Conservation (phyloP, 1,284 basidiomycete species). For the Tremellales sp. region DNA sequence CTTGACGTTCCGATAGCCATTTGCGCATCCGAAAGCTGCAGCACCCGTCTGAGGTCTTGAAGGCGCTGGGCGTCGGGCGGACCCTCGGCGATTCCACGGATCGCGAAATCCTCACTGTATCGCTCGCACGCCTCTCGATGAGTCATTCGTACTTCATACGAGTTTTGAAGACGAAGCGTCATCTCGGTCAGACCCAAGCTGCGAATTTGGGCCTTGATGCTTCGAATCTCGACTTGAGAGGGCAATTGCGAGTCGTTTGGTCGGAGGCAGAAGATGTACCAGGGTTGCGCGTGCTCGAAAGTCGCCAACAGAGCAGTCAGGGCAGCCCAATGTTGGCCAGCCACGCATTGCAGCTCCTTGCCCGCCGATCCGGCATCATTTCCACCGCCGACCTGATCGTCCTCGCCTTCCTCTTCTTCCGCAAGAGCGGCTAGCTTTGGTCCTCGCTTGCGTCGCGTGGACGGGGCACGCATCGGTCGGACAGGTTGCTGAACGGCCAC, state of each 20-base stretch:
- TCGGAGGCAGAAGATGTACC: conserved; percentile 89
- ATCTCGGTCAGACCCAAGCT: conserved; percentile 77
- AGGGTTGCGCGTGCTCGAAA: conserved; percentile 81
- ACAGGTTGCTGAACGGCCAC: conserved; percentile 88
- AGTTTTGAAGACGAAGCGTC: conserved; percentile 60
- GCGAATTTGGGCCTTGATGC: conserved; percentile 86
- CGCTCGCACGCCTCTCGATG: conserved; percentile 82
- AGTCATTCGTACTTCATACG: conserved; percentile 79
- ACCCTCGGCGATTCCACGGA: conserved; percentile 45
- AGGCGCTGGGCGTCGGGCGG: conserved; percentile 46
- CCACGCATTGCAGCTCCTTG: conserved; percentile 59
- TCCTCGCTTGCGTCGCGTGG: conserved; percentile 71
- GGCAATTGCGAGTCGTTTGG: conserved; percentile 93
- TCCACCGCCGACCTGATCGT: conserved; percentile 37
- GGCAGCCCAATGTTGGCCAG: conserved; percentile 80
- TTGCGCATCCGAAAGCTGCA: conserved; percentile 67
- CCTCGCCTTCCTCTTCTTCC: conserved; percentile 57
- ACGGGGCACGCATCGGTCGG: conserved; percentile 88
- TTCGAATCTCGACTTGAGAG: conserved; percentile 86
- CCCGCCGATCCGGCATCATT: conserved; percentile 65
- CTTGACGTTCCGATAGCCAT: conserved; percentile 75
- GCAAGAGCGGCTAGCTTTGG: conserved; percentile 53
- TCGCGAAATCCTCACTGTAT: conserved; percentile 59
- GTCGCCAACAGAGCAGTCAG: conserved; percentile 83
- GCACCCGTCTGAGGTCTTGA: conserved; percentile 54